Base-by-base conservation (phyloP, 352 stramenopile genomes). In the Pythium phragmiticola region DNA sequence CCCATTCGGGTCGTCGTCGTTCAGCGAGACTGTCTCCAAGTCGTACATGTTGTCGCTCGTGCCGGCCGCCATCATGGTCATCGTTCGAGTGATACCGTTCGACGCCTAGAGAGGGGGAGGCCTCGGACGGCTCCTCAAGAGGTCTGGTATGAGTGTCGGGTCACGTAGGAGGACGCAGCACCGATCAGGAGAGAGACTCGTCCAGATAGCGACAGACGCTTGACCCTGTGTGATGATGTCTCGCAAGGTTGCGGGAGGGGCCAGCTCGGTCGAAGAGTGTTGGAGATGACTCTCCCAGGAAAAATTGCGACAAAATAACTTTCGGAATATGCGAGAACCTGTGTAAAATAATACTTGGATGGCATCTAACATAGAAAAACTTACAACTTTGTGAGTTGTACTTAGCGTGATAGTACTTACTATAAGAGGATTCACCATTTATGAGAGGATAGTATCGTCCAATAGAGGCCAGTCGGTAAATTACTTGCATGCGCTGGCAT, bases 1-100 rank as follows among this genome's bases (percentile, higher is more conserved):
- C 5, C 43, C 65, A 17, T 57, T 57, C 34, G 51, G 43, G 23
- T 67, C 62, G 58, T 92, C 83, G 50, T 92, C 83, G 61, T 88
- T 90, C 41, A 90, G 69, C 36, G 81, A 90, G 34, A 92, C 83
- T 3, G 81, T 92, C 64, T 92, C 81, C 53, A 92, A 76, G 16
- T 68, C 51, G 59, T 78, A 90, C 65, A 70, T 17, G 26, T 28
- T 76, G 28, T 74, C 68, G 26, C 66, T 70, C 4, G 66, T 50
- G 49, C 69, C 51, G 49, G 69, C 78, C 28, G 70, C 72, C 69
- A 78, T 82, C 39, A 56, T 60, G 19, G 48, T 65, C 66, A 66
- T 70, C 17, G 45, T 41, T 54, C 19, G 36, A 51, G 19, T 2
- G 41, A 49, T 19, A 37, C 6, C 17, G 39, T 49, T 39, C 7